phyloP scores from a whole-genome alignment of 371 early-diverging fungal species.

The Parasitella parasitica region DNA sequence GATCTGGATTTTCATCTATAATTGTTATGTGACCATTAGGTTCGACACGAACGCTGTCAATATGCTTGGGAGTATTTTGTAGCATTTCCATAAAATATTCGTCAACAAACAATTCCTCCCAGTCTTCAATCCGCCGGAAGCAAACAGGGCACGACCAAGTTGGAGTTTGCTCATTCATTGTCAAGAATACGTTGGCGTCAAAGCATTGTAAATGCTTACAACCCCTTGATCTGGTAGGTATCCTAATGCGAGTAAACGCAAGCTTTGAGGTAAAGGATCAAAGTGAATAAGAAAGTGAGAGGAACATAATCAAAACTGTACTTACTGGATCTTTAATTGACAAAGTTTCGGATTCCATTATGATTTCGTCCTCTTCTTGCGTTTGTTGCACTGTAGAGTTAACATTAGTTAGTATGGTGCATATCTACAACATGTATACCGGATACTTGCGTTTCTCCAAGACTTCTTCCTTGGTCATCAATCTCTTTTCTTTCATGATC shows the following conservation, averaged over 20 bases:
- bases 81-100: constrained; percentile 70
- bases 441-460: constrained; percentile 45
- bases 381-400: constrained; percentile 24
- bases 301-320: no score
- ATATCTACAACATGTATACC: background rate
- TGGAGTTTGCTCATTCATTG: constrained; percentile 70
- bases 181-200: constrained; percentile 65
- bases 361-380: constrained; percentile 53
- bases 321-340: constrained; percentile 62
- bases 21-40: constrained; percentile 59
- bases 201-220: constrained; percentile 81
- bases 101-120: constrained; percentile 65
- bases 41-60: constrained; percentile 63
- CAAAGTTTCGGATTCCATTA: constrained; percentile 53
- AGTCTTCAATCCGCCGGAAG: constrained; percentile 49
- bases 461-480: constrained; percentile 47
- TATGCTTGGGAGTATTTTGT: constrained; percentile 35
- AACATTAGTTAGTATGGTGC: background rate
- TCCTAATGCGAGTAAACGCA: constrained; percentile 59
- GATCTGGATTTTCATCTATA: constrained; percentile 23
- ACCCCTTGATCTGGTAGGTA: constrained; percentile 58
- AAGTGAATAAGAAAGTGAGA: no score
- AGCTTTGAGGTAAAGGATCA: no score
- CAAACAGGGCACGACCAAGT: constrained; percentile 81
- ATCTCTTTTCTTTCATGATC: constrained; percentile 35